Base-by-base conservation (phyloP, 768 basidiomycete genomes). In the Nidularia pulvinata region DNA sequence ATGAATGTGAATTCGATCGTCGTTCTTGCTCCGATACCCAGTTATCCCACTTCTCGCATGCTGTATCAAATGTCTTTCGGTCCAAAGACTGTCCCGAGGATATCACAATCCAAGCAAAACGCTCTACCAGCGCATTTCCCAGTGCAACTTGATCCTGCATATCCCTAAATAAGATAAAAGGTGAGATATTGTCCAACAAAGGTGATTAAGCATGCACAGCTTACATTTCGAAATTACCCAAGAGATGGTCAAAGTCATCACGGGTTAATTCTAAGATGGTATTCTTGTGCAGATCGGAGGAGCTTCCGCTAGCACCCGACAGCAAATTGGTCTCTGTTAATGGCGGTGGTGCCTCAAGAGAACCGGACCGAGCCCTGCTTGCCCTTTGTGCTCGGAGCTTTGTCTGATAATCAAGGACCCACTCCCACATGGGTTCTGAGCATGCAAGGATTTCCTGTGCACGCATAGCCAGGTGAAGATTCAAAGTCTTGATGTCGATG, bases 371-470 rank as follows among this genome's bases (percentile, higher is more conserved):
- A 45, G 5, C n/a, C 10, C 44, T 37, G 19, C 25, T 43, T 55
- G 10, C 48, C 50, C n/a, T 13, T 16, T 34, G 46, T 37, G 33
- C 9, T 33, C 48, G 33, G 39, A 52, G 57, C 36, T 57, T 55
- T 10, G 57, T 62, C 69, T 84, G 84, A 55, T 77, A 78, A 25
- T 77, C 77, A 19, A 71, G 61, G 3, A 90, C 78, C 81, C 84
- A 90, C 51, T 88, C 87, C 89, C 89, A 91, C 88, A 91, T 91
- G 33, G 83, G 75, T 66, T 91, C 89, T 0, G 83, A 75, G 59
- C 88, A 90, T 6, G 77, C 86, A 11, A 89, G 58, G n/a, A 90
- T 75, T 63, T 88, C 89, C 53, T 79, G 75, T 7, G 80, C 79
- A 11, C 86, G 76, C 57, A 83, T 53, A 14, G 78, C 70, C n/a